Evolutionary conservation across 164 flowering plant species (phyloP).

Genomic region (Macadamia tetraphylla): DNA sequence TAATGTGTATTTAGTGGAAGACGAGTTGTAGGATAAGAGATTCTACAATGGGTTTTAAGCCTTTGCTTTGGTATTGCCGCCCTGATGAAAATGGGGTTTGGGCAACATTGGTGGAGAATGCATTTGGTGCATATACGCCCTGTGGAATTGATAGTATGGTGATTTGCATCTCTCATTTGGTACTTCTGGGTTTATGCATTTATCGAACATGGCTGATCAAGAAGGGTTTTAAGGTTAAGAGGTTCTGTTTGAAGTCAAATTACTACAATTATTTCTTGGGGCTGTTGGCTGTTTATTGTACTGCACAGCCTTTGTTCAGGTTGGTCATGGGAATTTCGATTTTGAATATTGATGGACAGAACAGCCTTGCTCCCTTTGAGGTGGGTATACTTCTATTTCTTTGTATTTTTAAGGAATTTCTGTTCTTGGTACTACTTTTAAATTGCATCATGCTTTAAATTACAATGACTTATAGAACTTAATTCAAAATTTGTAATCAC

Average conservation of each 20-base stretch:
- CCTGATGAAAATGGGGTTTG: constrained; percentile 80
- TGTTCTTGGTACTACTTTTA: background rate
- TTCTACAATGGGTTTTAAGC: constrained; percentile 59
- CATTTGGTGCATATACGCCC: constrained; percentile 87
- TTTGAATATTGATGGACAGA: constrained; percentile 61
- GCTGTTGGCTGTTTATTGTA: constrained; percentile 56
- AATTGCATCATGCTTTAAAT: background rate
- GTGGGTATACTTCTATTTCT: constrained; percentile 23
- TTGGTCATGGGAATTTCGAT: constrained; percentile 79
- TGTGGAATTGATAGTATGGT: constrained; percentile 76
- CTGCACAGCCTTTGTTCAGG: constrained; percentile 77
- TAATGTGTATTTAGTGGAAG: background rate
- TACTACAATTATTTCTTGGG: constrained; percentile 59
- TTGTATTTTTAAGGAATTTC: background rate
- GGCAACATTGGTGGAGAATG: constrained; percentile 63
- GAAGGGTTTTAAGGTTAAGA: constrained; percentile 46
- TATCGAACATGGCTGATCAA: constrained; percentile 68
- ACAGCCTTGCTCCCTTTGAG: constrained; percentile 83
- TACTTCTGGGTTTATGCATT: constrained; percentile 54
- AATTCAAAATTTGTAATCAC: too few species aligned
- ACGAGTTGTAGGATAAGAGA: background rate
- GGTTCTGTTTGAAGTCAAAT: constrained; percentile 65
- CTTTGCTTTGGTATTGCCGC: constrained; percentile 75
- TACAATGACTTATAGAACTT: too few species aligned
- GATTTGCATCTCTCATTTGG: constrained; percentile 58